Evolutionary conservation across 108 stramenopile genomes (phyloP).

Genomic region (Phaeodactylum tricornutum): DNA sequence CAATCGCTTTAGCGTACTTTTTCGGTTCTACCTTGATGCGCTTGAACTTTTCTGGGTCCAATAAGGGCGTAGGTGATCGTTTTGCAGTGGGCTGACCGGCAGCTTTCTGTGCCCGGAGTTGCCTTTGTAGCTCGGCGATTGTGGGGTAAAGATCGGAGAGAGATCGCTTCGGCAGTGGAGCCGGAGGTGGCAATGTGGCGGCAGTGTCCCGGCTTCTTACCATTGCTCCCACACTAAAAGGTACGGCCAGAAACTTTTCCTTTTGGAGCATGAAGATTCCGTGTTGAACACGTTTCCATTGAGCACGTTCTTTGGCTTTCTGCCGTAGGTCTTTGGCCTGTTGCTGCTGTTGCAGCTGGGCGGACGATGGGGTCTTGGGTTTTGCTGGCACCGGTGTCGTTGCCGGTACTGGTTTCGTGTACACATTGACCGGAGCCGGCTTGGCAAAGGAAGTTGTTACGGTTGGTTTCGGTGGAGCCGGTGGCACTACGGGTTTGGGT

Average conservation of each 20-base stretch:
- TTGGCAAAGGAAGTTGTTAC: slow-evolving; percentile 6
- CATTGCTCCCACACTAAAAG: slow-evolving; percentile 11
- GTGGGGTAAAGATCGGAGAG: background rate
- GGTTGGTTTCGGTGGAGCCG: slow-evolving; percentile 16
- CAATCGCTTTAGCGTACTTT: slow-evolving; percentile 55
- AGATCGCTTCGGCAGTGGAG: background rate
- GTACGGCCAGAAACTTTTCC: slow-evolving; percentile 8
- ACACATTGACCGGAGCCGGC: slow-evolving; percentile 4
- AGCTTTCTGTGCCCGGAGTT: slow-evolving; percentile 5
- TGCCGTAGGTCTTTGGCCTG: background rate
- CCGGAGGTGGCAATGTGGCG: slow-evolving; percentile 6
- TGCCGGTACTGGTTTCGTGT: slow-evolving; percentile 16
- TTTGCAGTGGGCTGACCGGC: background rate
- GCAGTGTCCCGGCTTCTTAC: slow-evolving; percentile 12
- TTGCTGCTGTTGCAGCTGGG: slow-evolving; percentile 11
- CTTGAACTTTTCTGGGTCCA: slow-evolving; percentile 51
- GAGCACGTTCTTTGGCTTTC: slow-evolving; percentile 7
- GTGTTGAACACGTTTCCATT: slow-evolving; percentile 42
- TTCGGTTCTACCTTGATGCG: slow-evolving; percentile 72
- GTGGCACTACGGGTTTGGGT: background rate
- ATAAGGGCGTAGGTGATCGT: slow-evolving; percentile 17
- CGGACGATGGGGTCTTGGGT: slow-evolving; percentile 17
- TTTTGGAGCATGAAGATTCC: slow-evolving; percentile 44
- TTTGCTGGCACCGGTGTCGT: slow-evolving; percentile 13
- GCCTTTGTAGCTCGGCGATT: slow-evolving; percentile 6